These are phyloP conservation scores for Eucalyptus leucophloia DNA, from an alignment of 345 rosid species.

Conservation along the genomic window DNA sequence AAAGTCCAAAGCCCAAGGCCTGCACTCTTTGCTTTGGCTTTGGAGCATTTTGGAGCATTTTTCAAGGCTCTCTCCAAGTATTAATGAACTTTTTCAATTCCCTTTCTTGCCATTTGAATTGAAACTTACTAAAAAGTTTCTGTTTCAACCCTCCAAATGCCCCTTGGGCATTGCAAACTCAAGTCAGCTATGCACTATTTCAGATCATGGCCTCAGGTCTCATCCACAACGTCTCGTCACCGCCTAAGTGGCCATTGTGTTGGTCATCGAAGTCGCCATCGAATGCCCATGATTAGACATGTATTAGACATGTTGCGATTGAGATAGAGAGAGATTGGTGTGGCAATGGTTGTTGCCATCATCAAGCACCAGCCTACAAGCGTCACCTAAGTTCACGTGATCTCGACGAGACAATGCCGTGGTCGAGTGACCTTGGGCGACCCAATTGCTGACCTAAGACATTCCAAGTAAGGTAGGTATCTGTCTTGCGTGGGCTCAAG, in stretches of 20 bases:
- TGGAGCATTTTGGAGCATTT: not conserved
- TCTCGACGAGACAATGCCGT: not conserved
- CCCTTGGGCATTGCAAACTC: not conserved
- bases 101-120: not conserved
- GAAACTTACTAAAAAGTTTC: not conserved
- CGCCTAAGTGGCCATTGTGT: not conserved
- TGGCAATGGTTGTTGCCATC: not conserved
- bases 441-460: not conserved
- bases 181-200: not conserved
- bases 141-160: not conserved
- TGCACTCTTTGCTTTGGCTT: not conserved
- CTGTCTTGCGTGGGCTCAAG: accelerated
- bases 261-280: not conserved
- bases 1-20: not conserved
- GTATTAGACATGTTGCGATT: too few relatives aligned
- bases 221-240: not conserved
- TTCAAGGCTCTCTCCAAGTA: not conserved
- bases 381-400: accelerated
- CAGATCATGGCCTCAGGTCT: not conserved
- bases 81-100: not conserved
- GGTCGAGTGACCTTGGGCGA: not conserved
- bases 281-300: not conserved
- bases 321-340: not conserved
- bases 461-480: not conserved
- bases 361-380: accelerated